phyloP scores from a whole-genome alignment of 768 basidiomycete species.

The Suillus brevipes region DNA sequence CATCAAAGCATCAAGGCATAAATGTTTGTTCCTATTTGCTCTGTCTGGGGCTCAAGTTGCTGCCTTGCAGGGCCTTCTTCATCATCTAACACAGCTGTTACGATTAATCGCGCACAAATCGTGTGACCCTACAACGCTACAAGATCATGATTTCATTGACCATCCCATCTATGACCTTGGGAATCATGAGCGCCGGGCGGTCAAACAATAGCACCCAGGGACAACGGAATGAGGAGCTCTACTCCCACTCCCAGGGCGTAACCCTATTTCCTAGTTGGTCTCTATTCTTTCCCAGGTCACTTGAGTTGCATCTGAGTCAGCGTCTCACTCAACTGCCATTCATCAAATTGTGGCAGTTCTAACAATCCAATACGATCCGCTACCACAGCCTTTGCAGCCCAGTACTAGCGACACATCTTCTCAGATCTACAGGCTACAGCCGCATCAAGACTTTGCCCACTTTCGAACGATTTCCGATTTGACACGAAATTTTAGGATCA shows the following conservation, averaged over 20 bases:
- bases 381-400: not conserved
- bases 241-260: not conserved
- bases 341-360: not conserved
- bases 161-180: not conserved
- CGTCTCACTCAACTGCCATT: not conserved
- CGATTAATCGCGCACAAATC: not conserved
- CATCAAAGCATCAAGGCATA: slow-evolving; percentile 21
- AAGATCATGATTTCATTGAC: not conserved
- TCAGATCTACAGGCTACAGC: not conserved
- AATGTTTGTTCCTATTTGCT: slow-evolving; percentile 16
- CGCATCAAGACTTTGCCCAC: not conserved
- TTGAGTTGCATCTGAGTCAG: not conserved
- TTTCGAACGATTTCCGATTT: not conserved
- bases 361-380: not conserved
- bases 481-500: not conserved
- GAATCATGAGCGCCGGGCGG: not conserved
- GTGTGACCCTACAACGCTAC: not conserved
- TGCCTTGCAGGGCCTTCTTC: slow-evolving; percentile 3
- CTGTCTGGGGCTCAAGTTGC: slow-evolving; percentile 3
- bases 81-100: slow-evolving; percentile 9
- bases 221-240: not conserved
- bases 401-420: not conserved
- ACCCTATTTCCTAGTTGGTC: not conserved
- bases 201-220: not conserved
- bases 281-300: not conserved